Conservation (phyloP, 2,329 filamentous ascomycete species). For the Tympanopsis confertula region DNA sequence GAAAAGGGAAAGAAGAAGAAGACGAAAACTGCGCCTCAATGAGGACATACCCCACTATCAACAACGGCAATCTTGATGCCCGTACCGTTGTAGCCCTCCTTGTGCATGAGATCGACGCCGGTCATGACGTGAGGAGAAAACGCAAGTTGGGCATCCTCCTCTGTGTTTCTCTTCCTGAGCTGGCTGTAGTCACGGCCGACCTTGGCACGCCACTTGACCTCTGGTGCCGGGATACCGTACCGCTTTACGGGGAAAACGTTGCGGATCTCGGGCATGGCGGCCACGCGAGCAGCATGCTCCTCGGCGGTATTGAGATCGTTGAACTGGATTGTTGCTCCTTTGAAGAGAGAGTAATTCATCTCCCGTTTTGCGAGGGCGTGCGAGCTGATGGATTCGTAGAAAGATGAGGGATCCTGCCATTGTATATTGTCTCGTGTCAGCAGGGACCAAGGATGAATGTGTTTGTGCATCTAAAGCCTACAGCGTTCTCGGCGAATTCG, state of each 20-base stretch:
- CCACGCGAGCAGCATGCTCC: constrained; percentile 9
- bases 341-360: constrained; percentile 9
- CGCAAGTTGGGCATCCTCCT: constrained; percentile 4
- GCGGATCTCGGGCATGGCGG: constrained; percentile 11
- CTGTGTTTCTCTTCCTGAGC: constrained; percentile 3
- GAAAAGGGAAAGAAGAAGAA: constrained; percentile 7
- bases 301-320: constrained; percentile 2
- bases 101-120: constrained; percentile 26
- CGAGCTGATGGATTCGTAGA: constrained; percentile 7
- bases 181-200: not conserved
- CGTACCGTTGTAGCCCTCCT: constrained; percentile 29
- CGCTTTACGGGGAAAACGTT: constrained; percentile 15
- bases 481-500: constrained; percentile 8
- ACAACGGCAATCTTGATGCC: constrained; percentile 29
- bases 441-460: no score
- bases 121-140: constrained; percentile 16
- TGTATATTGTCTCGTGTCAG: no score
- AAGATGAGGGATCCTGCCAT: constrained; percentile 6
- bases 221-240: constrained; percentile 7
- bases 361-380: constrained; percentile 6
- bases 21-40: constrained; percentile 9
- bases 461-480: no score
- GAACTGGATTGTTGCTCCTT: constrained; percentile 9
- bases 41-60: constrained; percentile 15
- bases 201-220: constrained; percentile 7